phyloP scores from a whole-genome alignment of 306 rosid genomes.

The Quercus aquifolioides region DNA sequence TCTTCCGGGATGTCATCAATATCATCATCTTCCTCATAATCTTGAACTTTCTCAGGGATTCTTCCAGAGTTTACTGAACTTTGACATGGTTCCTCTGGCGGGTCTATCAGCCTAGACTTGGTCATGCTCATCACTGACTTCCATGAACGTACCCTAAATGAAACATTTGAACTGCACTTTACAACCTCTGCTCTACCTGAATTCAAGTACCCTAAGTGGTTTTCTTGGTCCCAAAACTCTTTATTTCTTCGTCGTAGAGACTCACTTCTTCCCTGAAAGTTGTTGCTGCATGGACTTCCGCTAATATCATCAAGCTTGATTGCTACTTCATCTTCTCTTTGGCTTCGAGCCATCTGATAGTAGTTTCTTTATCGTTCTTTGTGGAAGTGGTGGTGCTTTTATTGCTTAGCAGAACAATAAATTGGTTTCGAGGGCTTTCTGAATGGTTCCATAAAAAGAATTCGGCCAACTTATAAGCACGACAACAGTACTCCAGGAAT shows the following conservation, averaged over 20 bases:
- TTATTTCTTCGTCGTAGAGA: conserved; percentile 12
- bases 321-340: conserved; percentile 7
- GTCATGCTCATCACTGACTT: conserved; percentile 21
- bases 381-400: neutral
- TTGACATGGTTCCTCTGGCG: conserved; percentile 17
- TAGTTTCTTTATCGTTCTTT: neutral
- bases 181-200: neutral
- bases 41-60: neutral
- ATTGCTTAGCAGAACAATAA: neutral
- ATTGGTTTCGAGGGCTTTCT: neutral
- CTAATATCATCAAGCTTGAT: conserved; percentile 7
- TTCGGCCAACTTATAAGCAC: neutral
- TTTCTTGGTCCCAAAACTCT: neutral
- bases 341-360: conserved; percentile 22
- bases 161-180: conserved; percentile 25
- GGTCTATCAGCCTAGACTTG: conserved; percentile 32
- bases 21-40: neutral
- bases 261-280: neutral
- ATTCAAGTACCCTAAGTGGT: neutral
- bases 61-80: conserved; percentile 14
- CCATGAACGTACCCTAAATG: conserved; percentile 26
- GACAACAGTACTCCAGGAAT: no score
- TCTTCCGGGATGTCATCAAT: conserved; percentile 33
- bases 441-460: neutral
- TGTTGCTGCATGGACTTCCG: neutral